Conservation (phyloP, 257 asterid genomes). For the Eustoma russellianum region DNA sequence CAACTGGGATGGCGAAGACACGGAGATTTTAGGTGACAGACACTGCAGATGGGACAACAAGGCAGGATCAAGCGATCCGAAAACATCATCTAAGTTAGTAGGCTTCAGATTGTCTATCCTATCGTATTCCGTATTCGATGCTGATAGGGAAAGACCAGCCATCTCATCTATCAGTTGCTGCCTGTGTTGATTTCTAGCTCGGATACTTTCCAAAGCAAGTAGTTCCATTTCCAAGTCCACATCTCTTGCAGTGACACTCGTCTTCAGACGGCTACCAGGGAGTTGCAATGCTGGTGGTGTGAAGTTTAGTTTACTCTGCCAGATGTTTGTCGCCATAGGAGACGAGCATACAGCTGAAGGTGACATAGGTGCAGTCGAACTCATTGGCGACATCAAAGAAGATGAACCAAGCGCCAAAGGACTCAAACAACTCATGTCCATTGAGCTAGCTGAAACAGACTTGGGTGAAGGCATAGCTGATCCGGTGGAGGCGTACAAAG, state of each 20-base stretch:
- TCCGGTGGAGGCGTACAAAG: conserved; percentile 68
- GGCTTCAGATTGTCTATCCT: conserved; percentile 49
- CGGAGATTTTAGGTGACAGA: conserved; percentile 37
- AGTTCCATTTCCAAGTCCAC: conserved; percentile 41
- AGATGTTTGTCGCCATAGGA: conserved; percentile 42
- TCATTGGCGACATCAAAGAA: conserved; percentile 24
- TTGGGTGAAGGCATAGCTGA: conserved; percentile 83
- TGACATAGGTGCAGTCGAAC: conserved; percentile 54
- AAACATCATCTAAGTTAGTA: conserved; percentile 64
- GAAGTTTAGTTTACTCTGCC: conserved; percentile 54
- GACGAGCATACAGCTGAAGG: conserved; percentile 58
- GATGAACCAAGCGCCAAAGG: conserved; percentile 45
- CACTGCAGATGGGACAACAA: conserved; percentile 43
- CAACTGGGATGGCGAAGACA: conserved; percentile 26
- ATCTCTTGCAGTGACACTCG: conserved; percentile 48
- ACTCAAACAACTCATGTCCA: conserved; percentile 43
- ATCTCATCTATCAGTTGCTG: conserved; percentile 52
- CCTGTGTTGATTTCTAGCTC: conserved; percentile 47
- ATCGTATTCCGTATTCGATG: conserved; percentile 29
- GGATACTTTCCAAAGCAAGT: conserved; percentile 49
- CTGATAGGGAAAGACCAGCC: conserved; percentile 54
- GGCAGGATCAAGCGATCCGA: conserved; percentile 62
- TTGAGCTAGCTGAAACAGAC: conserved; percentile 25
- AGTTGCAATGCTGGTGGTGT: conserved; percentile 64
- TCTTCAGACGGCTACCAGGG: conserved; percentile 69